Evolutionary conservation across 202 grass and related monocot species (phyloP).

Genomic region (Carex arenaria): DNA sequence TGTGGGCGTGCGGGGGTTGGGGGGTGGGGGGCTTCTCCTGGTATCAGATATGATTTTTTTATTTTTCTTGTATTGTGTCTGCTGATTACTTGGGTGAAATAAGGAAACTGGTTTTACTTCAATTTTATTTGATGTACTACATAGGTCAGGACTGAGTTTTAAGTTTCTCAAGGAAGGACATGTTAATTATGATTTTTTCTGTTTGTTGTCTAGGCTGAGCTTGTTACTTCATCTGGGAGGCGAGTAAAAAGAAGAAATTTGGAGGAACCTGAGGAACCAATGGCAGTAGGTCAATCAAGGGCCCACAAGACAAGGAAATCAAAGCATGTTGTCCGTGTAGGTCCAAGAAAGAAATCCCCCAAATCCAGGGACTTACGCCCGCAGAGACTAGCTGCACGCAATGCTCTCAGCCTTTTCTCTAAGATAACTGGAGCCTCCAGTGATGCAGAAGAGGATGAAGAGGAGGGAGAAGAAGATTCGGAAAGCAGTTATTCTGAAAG

Average conservation of each 20-base stretch:
- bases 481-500: constrained; percentile 53
- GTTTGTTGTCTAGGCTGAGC: constrained; percentile 41
- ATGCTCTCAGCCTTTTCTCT: constrained; percentile 68
- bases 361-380: constrained; percentile 70
- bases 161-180: neutral
- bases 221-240: constrained; percentile 87
- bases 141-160: neutral
- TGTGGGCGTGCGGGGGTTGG: neutral
- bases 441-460: constrained; percentile 68
- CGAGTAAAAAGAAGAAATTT: constrained; percentile 77
- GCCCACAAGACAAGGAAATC: constrained; percentile 51
- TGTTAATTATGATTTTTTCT: constrained; percentile 23
- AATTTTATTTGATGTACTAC: constrained; percentile 11
- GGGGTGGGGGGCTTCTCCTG: neutral
- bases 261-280: constrained; percentile 56
- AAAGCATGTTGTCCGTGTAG: constrained; percentile 40
- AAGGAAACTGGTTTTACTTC: neutral
- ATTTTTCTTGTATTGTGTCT: neutral
- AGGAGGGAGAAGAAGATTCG: constrained; percentile 44
- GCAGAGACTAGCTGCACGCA: constrained; percentile 73
- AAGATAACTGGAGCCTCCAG: constrained; percentile 76
- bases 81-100: neutral
- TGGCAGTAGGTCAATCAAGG: constrained; percentile 42
- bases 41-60: neutral
- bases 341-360: constrained; percentile 57